phyloP scores from a whole-genome alignment of 345 rosid species.

The Brassica carinata region DNA sequence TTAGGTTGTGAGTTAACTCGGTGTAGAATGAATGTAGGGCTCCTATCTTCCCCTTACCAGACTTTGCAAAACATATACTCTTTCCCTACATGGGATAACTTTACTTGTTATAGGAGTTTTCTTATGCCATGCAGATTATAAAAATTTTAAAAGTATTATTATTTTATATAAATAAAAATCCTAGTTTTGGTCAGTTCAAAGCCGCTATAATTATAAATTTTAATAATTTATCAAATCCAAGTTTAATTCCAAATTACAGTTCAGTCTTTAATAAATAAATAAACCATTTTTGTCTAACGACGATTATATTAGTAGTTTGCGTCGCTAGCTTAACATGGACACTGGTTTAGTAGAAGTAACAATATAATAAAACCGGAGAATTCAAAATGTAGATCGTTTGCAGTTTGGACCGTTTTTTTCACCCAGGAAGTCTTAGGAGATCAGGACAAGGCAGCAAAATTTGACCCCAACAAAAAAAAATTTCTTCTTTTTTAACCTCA shows the following conservation, averaged over 20 bases:
- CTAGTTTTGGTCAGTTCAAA: not conserved
- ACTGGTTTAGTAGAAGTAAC: not conserved
- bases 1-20: not conserved
- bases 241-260: not conserved
- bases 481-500: not conserved
- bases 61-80: too few relatives aligned
- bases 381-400: not conserved
- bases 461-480: not conserved
- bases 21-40: not conserved
- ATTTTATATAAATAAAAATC: not conserved
- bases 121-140: too few relatives aligned
- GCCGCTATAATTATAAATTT: not conserved
- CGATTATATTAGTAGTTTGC: not conserved
- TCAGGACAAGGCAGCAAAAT: not conserved
- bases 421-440: not conserved
- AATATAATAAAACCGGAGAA: not conserved
- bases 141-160: too few relatives aligned
- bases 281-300: not conserved
- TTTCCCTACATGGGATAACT: too few relatives aligned
- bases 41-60: not conserved
- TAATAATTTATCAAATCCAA: not conserved
- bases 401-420: not conserved
- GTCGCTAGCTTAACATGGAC: not conserved
- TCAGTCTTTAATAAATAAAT: not conserved
- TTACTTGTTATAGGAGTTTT: too few relatives aligned